Conservation (phyloP, 75 land plant genomes). For the Pinus tabuliformis region DNA sequence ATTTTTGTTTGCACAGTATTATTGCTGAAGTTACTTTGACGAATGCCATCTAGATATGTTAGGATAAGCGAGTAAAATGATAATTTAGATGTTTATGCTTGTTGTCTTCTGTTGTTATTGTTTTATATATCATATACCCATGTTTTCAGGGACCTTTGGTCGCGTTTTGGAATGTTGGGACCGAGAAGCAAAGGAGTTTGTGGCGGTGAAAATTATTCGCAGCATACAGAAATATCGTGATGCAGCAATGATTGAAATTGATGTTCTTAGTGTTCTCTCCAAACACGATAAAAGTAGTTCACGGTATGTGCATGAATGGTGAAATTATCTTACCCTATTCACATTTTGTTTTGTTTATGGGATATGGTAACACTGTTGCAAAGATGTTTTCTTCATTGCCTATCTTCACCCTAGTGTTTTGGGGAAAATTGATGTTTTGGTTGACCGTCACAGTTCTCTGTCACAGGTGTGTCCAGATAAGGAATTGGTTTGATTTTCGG, state of each 20-base stretch:
- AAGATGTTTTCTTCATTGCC: background rate
- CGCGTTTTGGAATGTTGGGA: conserved; percentile 89
- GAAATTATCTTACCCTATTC: too few relatives aligned
- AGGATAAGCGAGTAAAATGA: background rate
- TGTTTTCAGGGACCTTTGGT: conserved; percentile 74
- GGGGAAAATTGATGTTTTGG: conserved; percentile 13
- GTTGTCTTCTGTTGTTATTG: too few relatives aligned
- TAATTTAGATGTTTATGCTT: background rate
- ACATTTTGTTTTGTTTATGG: background rate
- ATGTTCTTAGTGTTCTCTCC: conserved; percentile 51
- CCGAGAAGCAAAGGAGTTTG: conserved; percentile 50
- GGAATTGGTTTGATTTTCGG: conserved; percentile 85
- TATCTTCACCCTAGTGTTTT: background rate
- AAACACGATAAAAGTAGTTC: conserved; percentile 44
- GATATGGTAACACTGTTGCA: background rate
- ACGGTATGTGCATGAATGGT: conserved; percentile 27
- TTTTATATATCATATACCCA: background rate
- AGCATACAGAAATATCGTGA: conserved; percentile 71
- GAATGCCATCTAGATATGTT: background rate
- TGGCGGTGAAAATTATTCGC: conserved; percentile 73
- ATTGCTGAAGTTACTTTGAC: background rate
- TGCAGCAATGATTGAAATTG: conserved; percentile 79
- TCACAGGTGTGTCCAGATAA: conserved; percentile 64
- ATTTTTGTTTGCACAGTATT: background rate
- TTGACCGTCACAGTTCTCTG: conserved; percentile 9